Conservation (phyloP, 805 yeast genomes). For the Tetrapisispora pingtungensis region DNA sequence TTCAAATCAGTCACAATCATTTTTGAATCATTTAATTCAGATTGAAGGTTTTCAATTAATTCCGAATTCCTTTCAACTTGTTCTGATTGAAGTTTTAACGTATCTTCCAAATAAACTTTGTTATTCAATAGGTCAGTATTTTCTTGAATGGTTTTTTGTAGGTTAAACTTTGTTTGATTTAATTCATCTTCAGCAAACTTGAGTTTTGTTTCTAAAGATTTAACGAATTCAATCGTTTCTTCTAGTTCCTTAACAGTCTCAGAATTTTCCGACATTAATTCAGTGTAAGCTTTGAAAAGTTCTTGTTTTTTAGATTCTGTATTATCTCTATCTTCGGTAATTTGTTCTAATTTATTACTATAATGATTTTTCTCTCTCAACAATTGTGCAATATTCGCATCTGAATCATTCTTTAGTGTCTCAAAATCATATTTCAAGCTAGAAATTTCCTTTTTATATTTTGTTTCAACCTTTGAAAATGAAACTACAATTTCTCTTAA, state of each 20-base stretch:
- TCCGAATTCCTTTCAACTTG: conserved; percentile 27
- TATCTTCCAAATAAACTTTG: conserved; percentile 21
- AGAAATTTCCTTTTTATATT: conserved; percentile 53
- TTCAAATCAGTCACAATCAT: conserved; percentile 34
- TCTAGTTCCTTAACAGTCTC: conserved; percentile 50
- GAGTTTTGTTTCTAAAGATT: neutral
- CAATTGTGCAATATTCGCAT: conserved; percentile 31
- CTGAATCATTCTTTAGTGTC: conserved; percentile 35
- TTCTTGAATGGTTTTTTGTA: conserved; percentile 15
- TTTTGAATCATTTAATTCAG: conserved; percentile 26
- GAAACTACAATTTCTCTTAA: conserved; percentile 44
- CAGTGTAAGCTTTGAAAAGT: conserved; percentile 35
- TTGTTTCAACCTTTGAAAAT: conserved; percentile 55
- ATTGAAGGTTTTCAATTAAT: conserved; percentile 30
- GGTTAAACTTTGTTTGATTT: conserved; percentile 4
- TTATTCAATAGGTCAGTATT: conserved; percentile 15
- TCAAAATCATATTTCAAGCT: conserved; percentile 52
- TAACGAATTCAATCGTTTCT: conserved; percentile 50
- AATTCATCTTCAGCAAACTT: neutral
- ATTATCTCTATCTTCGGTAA: conserved; percentile 37
- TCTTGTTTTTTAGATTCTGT: conserved; percentile 36
- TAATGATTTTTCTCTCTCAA: conserved; percentile 36
- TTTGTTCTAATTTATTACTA: conserved; percentile 31
- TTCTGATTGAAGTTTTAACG: conserved; percentile 23
- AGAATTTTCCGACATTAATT: conserved; percentile 42